Evolutionary conservation across 2,329 filamentous ascomycete species (phyloP).

Genomic region (Cercospora sp.): DNA sequence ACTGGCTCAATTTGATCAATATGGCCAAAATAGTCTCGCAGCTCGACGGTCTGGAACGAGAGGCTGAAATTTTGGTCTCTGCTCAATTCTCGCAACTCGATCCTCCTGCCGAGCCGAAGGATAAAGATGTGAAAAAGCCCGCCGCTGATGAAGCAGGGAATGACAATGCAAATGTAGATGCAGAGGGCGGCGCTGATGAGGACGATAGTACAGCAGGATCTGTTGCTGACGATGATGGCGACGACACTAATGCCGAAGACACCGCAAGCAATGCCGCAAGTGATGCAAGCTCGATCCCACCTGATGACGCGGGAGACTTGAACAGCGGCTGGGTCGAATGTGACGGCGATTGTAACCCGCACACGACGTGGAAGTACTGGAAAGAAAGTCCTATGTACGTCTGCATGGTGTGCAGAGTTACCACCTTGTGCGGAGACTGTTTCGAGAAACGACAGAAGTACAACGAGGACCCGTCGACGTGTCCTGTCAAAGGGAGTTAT

Average conservation of each 20-base stretch:
- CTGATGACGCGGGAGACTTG: not conserved
- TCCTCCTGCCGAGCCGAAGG: not conserved
- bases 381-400: slow-evolving; percentile 3
- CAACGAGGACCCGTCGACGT: not conserved
- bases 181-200: not conserved
- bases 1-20: slow-evolving; percentile 11
- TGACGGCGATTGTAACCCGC: slow-evolving; percentile 5
- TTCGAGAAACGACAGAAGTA: slow-evolving; percentile 4
- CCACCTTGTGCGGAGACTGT: not conserved
- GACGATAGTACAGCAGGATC: not conserved
- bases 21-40: slow-evolving; percentile 4
- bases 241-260: not conserved
- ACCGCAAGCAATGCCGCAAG: not conserved
- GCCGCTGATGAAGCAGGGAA: not conserved
- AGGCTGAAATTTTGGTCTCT: slow-evolving; percentile 5
- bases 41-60: slow-evolving; percentile 7
- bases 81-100: slow-evolving; percentile 5
- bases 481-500: not conserved
- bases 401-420: not conserved
- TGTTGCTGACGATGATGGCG: not conserved
- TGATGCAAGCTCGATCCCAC: not conserved
- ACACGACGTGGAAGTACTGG: slow-evolving; percentile 8
- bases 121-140: not conserved
- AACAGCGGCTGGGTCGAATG: not conserved
- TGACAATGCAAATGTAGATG: not conserved